Conservation (phyloP, 2,329 filamentous ascomycete species). For the Sporothrix variecibatus region DNA sequence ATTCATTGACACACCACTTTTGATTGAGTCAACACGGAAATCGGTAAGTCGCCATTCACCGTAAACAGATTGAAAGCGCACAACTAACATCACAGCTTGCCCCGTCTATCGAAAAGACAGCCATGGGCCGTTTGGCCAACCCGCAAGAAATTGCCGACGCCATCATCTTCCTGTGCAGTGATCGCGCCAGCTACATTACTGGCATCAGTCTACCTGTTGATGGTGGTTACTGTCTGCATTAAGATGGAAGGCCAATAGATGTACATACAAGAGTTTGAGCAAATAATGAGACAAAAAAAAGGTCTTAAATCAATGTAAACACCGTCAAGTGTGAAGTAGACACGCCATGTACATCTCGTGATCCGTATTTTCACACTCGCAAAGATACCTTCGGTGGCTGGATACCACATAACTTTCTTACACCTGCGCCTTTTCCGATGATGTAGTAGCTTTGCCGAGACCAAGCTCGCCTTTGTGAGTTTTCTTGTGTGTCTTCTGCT, state of each 20-base stretch:
- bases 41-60: background rate
- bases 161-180: slow-evolving; percentile 7
- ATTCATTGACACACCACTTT: background rate
- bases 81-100: slow-evolving; percentile 3
- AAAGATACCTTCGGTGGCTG: background rate
- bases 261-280: background rate
- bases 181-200: slow-evolving; percentile 10
- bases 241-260: background rate
- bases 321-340: too few species aligned
- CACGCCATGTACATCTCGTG: too few species aligned
- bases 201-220: slow-evolving; percentile 4
- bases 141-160: slow-evolving; percentile 12
- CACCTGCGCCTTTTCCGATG: background rate
- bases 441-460: background rate
- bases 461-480: background rate
- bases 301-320: background rate
- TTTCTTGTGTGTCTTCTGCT: background rate
- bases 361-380: background rate
- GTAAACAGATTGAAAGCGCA: background rate
- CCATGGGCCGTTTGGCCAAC: slow-evolving; percentile 14
- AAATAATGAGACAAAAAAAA: background rate
- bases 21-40: background rate
- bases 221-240: slow-evolving; percentile 1
- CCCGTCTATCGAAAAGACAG: background rate
- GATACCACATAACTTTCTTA: background rate